Evolutionary conservation across 495 filamentous ascomycete species (phyloP).

Genomic region (Pyronema domesticum): DNA sequence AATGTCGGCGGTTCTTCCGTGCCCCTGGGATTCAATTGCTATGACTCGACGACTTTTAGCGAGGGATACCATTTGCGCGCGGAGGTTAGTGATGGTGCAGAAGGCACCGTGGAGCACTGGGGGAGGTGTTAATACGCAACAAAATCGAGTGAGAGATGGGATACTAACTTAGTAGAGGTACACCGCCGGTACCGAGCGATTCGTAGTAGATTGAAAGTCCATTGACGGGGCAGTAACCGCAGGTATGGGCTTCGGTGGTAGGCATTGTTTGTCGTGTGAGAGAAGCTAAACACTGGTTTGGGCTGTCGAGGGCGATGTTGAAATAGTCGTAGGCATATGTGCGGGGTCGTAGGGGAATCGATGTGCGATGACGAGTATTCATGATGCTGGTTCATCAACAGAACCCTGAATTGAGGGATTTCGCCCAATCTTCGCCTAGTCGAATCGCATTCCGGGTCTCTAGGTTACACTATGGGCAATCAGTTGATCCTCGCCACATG

Average conservation of each 20-base stretch:
- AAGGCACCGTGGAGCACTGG: neutral
- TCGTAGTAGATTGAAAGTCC: slow-evolving; percentile 1
- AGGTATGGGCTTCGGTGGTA: neutral
- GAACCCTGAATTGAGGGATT: too few species aligned
- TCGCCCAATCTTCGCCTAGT: too few species aligned
- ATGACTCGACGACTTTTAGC: neutral
- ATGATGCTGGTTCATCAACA: too few species aligned
- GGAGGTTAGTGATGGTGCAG: neutral
- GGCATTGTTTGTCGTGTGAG: neutral
- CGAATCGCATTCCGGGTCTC: too few species aligned
- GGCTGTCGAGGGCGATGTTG: too few species aligned
- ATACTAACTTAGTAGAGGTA: neutral
- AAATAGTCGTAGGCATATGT: too few species aligned
- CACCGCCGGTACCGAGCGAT: neutral
- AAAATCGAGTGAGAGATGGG: neutral
- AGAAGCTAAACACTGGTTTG: too few species aligned
- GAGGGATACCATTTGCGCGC: neutral
- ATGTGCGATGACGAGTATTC: too few species aligned
- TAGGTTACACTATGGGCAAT: too few species aligned
- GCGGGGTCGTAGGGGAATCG: too few species aligned
- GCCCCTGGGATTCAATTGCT: neutral
- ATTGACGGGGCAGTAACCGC: neutral
- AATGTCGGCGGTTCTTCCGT: slow-evolving; percentile 1
- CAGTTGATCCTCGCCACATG: too few species aligned
- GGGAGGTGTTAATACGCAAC: neutral